A percentile compares a stretch with the other conserved stretches of the same genome.
phyloP scores from a whole-genome alignment of 2,329 filamentous ascomycete species.

The Albifimbria verrucaria region DNA sequence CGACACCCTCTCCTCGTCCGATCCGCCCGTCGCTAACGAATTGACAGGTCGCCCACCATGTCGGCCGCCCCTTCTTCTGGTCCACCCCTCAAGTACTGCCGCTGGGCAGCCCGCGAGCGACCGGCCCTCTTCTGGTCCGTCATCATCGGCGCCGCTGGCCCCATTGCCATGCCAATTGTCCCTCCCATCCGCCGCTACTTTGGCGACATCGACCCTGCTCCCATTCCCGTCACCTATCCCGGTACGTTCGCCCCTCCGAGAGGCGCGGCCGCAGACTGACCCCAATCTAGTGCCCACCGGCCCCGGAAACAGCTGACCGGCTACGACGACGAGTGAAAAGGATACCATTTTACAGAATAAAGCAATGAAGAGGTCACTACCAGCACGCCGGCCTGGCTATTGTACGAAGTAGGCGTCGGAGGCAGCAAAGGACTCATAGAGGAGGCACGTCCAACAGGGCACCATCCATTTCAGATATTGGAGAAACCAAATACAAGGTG shows the following conservation, averaged over 20 bases:
- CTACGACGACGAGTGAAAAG: constrained; percentile 52
- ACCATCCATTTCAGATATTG: not conserved
- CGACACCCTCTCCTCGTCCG: not conserved
- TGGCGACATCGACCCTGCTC: constrained; percentile 69
- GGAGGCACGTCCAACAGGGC: not conserved
- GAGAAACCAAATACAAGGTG: not conserved
- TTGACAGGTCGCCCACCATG: constrained; percentile 44
- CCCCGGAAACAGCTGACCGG: constrained; percentile 58
- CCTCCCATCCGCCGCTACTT: constrained; percentile 70
- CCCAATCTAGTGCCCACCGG: constrained; percentile 51
- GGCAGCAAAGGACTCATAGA: not conserved
- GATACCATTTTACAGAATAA: not conserved
- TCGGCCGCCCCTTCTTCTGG: constrained; percentile 73
- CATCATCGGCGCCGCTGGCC: constrained; percentile 69
- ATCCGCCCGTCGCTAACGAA: not conserved
- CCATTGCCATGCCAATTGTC: constrained; percentile 64
- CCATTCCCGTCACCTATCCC: constrained; percentile 87
- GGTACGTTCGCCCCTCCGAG: constrained; percentile 54
- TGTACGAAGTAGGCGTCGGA: constrained; percentile 20
- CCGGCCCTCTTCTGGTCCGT: constrained; percentile 90
- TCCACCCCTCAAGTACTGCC: constrained; percentile 75
- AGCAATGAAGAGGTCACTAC: not conserved
- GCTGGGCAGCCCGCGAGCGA: constrained; percentile 83
- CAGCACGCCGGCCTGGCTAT: constrained; percentile 1
- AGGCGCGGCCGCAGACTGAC: not conserved